Base-by-base conservation (phyloP, 768 basidiomycete species). In the Agaricus sinodeliciosus region DNA sequence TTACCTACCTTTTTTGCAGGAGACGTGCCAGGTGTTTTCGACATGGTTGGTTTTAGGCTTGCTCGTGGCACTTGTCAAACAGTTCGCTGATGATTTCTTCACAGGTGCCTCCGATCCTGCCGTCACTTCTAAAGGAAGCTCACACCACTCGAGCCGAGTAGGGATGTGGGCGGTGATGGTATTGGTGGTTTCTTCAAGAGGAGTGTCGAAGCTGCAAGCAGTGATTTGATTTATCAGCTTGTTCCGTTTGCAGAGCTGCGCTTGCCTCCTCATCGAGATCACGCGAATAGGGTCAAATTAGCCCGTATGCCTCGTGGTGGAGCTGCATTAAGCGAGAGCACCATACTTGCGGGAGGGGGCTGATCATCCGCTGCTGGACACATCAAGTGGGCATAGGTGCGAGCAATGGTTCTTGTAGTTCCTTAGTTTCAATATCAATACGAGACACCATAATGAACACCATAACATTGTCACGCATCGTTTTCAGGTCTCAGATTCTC, bases 1-100 rank as follows among this genome's bases (percentile, higher is more conserved):
- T 13, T 13, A 55, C 62, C 49, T 41, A 84, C 89, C 78, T 85
- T 89, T 72, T 86, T 90, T 43, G 83, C 83, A 51, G 80, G 75
- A 16, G 81, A 78, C 39, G 78, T 67, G 39, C 52, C 40, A 54
- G 52, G 39, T 41, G 52, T 41, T 40, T 42, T 54, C 13, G 52
- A 40, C 52, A 47, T 73, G 28, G 68, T 22, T 71, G 58, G 68
- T 75, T 47, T 72, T 71, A 19, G 71, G 54, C 68, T 81, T 85
- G 47, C 66, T 68, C 22, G 71, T 60, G 39, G 70, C 58, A 53
- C 72, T 81, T 54, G 69, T 69, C 41, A 71, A 65, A 58, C 9
- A 22, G 22, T 22, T 18, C 16, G 73, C 67, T 40, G 67, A 57
- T 35, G 64, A 41, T 55, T 67, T 69, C 55, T 66, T 61, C 66